These are phyloP conservation scores for Neobulgaria alba DNA, from an alignment of 2,329 filamentous ascomycete genomes.

Conservation along the genomic window DNA sequence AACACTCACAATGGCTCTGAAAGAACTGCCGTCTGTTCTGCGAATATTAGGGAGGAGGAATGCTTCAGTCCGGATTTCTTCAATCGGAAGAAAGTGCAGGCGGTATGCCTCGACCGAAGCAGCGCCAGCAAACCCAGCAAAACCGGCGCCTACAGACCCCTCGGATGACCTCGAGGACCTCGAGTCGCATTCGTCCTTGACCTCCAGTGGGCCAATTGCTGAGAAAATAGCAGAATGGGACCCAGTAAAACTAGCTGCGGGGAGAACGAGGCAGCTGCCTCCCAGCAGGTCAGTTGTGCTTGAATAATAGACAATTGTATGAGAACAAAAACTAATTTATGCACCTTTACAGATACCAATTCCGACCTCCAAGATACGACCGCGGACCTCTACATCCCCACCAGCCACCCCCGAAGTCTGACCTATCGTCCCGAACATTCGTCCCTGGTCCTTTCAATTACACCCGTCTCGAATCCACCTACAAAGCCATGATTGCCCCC, in stretches of 20 bases:
- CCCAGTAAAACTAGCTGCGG: conserved; percentile 37
- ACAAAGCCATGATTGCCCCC: conserved; percentile 73
- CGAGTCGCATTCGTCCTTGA: conserved; percentile 37
- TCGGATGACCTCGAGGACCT: conserved; percentile 33
- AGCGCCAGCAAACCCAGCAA: conserved; percentile 16
- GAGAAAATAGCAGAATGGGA: conserved; percentile 37
- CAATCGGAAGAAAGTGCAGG: conserved; percentile 12
- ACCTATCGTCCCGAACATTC: conserved; percentile 82
- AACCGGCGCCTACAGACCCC: no score
- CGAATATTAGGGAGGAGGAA: conserved; percentile 21
- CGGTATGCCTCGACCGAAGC: conserved; percentile 26
- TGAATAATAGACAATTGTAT: no score
- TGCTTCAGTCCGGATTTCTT: conserved; percentile 9
- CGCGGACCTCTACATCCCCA: conserved; percentile 89
- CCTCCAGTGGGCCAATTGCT: conserved; percentile 26
- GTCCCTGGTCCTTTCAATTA: conserved; percentile 84
- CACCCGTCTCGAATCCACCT: conserved; percentile 83
- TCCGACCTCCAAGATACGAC: conserved; percentile 87
- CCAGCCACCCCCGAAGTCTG: conserved; percentile 77
- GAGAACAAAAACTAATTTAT: no score
- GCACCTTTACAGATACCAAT: conserved; percentile 73
- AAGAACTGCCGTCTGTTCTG: conserved; percentile 25
- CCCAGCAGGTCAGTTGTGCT: conserved; percentile 33
- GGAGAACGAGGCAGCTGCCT: conserved; percentile 31
- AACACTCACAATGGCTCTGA: conserved; percentile 25